Base-by-base conservation (phyloP, 208 protist species). In the Wallacemonas collosoma region DNA sequence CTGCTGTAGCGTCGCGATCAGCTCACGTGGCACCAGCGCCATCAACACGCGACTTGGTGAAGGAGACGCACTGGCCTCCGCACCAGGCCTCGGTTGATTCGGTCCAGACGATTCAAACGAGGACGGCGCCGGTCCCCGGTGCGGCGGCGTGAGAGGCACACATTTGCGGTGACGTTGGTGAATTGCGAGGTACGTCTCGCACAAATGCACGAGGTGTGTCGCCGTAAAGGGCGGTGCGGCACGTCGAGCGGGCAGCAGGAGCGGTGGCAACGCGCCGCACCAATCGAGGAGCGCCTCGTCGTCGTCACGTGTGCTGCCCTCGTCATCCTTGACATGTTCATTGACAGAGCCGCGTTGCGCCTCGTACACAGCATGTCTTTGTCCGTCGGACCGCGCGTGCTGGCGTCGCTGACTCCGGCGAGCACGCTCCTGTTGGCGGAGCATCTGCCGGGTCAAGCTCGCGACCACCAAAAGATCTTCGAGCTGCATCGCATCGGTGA, bases 381-480 rank as follows among this genome's bases (percentile, higher is more conserved):
- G 26, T 26, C 26, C 26, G 26, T 26, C 26, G 26, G 26, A 26
- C 26, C 26, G 26, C 26, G 26, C 26, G 26, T 26, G 57, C 11
- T 47, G 45, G 26, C 68, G 56, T 40, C 14, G 36, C 36, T 44
- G 51, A 14, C 62, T 44, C 64, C 36, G 14, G 12, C 47, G 17
- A 1, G 68, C 64, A 14, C 63, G 41, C 17, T 58, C 36, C 45
- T 64, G 72, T 41, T 61, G 41, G 6, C 55, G 35, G 58, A 73
- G 64, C 9, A 56, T 60, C 66, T 80, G 82, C 5, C 85, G 79
- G 40, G 80, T 79, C 2, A 86, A n/a, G 48, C 74, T 82, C 47
- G 80, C 75, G 47, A 93, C 78, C 64, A 89, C 83, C 50, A 90
- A 89, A 11, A 94, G 67, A 63, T 94, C 89, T 75, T 91, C 86